Evolutionary conservation across 306 rosid genomes (phyloP), one percentile per base, ranked within the genome.

Genomic region (Trichosanthes truncata): DNA sequence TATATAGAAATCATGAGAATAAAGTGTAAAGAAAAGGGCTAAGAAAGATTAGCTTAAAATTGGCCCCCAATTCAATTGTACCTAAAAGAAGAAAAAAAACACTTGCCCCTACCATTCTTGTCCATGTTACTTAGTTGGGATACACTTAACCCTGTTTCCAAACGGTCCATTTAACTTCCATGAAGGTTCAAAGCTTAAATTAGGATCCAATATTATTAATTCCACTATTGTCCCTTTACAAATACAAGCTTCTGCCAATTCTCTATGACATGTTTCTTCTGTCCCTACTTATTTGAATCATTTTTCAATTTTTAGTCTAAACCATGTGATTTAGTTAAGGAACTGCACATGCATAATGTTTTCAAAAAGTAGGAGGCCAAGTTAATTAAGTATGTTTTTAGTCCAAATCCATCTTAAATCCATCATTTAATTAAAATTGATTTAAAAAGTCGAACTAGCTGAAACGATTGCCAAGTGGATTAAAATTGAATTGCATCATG

Each of bases 131-230:
- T 45, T 26, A 46, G 77, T 73, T 73, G 77, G 77, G 60, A 26
- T 73, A 73, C 59, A 73, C 4, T 68, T 48, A 73, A n/a, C 49
- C 49, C 74, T 66, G 49, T 66, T 66, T 9, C 74, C 74, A 66
- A 66, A 66, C 49, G 49, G 49, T 66, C 49, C 49, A 20, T n/a
- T 35, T 36, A 66, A 38, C 17, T 38, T 66, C 73, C 46, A 33
- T 3, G 46, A n/a, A 36, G 36, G 26, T 6, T 66, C 8, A 3
- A 33, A 9, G 73, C 3, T 66, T n/a, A 18, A 66, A 68, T 40
- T 68, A n/a, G 75, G 4, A 72, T 72, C 57, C 77, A 72, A 72
- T 25, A 45, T 43, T 25, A 13, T 72, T 13, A 43, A 9, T 46
- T 72, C 77, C 77, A 71, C 11, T 8, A 21, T 10, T 71, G 56